Base-by-base conservation (phyloP, 176 grass and related monocot genomes). In the Oryza australiensis region DNA sequence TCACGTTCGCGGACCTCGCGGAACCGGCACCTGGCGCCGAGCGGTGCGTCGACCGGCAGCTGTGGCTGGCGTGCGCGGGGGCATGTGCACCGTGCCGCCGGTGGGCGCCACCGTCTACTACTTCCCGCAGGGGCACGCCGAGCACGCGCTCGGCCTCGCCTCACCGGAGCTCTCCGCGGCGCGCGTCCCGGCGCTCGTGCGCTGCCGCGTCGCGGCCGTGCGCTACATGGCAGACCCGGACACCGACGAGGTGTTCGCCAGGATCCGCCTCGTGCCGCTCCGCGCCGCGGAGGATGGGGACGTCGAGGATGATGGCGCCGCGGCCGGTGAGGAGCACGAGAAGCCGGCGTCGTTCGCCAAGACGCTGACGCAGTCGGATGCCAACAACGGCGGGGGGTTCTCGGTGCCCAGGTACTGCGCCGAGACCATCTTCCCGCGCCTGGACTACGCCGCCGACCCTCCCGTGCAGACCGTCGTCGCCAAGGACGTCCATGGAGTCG, bases 71-170 rank as follows among this genome's bases (percentile, higher is more conserved):
- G 13, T 99, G 97, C 78, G 97, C 93, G 1, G 97, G 97, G 81
- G 91, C 12, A 96, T 99, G 97, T 92, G 92, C 79, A 92, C 92
- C 49, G 94, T 96, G 85, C 93, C 93, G 27, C 79, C 87, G 45
- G 89, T 94, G 24, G 85, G 92, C 80, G 85, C 82, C 72, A 80
- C 42, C 84, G 91, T 99, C 9, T 94, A 87, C 87, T 99, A 95
- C 91, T 99, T 99, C 84, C 93, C 93, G 68, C 97, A 99, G 81
- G 97, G 97, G 76, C 94, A 99, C 75, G 90, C 94, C 64, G 97
- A 99, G 97, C 97, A 99, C 64, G 97, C 93, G 27, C 83, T 86
- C 10, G 70, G 82, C 68, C 74, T 77, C 75, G 59, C 86, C 65
- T 82, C 64, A 12, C 34, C 72, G 24, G 70, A 84, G 75, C 63